Evolutionary conservation across 805 yeast species (phyloP).

Genomic region (Yarrowia deformans): DNA sequence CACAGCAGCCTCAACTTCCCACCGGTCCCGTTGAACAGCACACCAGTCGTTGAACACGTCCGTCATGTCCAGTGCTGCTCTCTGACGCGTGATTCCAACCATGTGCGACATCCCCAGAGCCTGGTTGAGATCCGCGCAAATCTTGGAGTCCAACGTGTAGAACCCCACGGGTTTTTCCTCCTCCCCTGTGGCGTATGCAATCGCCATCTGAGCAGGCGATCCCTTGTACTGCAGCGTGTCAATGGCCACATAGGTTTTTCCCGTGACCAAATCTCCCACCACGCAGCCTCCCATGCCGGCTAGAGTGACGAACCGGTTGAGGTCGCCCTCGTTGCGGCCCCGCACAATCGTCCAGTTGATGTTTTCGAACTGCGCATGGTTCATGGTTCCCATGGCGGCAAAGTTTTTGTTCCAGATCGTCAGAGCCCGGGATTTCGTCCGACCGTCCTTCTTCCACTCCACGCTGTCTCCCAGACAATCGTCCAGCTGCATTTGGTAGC

Average conservation of each 20-base stretch:
- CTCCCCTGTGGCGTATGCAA: not conserved
- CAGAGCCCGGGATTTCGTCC: not conserved
- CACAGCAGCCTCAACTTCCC: no score
- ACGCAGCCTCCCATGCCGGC: conserved; percentile 2
- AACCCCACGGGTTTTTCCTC: not conserved
- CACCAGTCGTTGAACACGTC: not conserved
- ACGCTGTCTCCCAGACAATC: not conserved
- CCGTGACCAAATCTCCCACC: not conserved
- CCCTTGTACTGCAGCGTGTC: not conserved
- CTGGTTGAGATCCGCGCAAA: not conserved
- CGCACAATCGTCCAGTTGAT: not conserved
- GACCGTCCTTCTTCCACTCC: not conserved
- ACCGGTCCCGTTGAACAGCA: not conserved
- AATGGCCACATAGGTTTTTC: not conserved
- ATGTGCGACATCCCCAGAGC: not conserved
- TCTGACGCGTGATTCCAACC: not conserved
- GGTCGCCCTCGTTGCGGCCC: not conserved
- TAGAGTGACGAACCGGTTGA: not conserved
- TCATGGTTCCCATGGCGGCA: conserved; percentile 5
- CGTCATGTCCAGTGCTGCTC: not conserved
- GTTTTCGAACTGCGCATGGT: not conserved
- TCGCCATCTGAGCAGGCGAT: not conserved
- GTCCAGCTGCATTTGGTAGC: not conserved
- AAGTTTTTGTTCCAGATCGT: not conserved
- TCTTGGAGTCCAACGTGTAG: not conserved